These are phyloP conservation scores for Saksenaea vasiformis DNA, from an alignment of 371 early-diverging fungal species.

Conservation along the genomic window DNA sequence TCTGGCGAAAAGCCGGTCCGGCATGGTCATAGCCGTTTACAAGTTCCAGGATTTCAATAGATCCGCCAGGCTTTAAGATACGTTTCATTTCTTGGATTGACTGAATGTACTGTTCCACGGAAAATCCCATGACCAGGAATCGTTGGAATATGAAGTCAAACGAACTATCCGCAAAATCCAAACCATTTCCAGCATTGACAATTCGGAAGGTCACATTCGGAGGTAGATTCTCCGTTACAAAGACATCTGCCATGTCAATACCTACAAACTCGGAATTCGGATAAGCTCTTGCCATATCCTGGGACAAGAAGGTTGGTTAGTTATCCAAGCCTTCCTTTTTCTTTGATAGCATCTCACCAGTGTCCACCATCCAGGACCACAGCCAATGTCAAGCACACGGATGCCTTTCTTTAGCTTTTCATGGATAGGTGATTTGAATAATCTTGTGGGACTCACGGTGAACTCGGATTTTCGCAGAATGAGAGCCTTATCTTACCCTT, in stretches of 20 bases:
- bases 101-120: constrained; percentile 29
- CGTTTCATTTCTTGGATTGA: constrained; percentile 44
- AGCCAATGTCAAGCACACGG: constrained; percentile 47
- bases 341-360: constrained; percentile 14
- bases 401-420: constrained; percentile 38
- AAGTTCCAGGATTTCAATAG: constrained; percentile 43
- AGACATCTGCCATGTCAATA: constrained; percentile 47
- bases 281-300: constrained; percentile 49
- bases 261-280: constrained; percentile 48
- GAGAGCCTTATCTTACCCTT: background rate
- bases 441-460: constrained; percentile 11
- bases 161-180: constrained; percentile 35
- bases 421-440: constrained; percentile 42
- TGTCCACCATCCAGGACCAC: constrained; percentile 55
- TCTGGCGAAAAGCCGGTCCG: constrained; percentile 32
- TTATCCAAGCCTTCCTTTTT: background rate
- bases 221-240: constrained; percentile 26
- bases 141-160: constrained; percentile 53
- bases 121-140: constrained; percentile 48
- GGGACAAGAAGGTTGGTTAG: background rate
- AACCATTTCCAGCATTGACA: constrained; percentile 33
- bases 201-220: constrained; percentile 33
- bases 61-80: constrained; percentile 39
- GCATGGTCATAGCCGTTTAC: constrained; percentile 36
- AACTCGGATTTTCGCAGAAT: background rate